Evolutionary conservation across 1,284 basidiomycete genomes (phyloP), one percentile per base, ranked within the genome.

Genomic region (Austroboletus novae-zelandiae): DNA sequence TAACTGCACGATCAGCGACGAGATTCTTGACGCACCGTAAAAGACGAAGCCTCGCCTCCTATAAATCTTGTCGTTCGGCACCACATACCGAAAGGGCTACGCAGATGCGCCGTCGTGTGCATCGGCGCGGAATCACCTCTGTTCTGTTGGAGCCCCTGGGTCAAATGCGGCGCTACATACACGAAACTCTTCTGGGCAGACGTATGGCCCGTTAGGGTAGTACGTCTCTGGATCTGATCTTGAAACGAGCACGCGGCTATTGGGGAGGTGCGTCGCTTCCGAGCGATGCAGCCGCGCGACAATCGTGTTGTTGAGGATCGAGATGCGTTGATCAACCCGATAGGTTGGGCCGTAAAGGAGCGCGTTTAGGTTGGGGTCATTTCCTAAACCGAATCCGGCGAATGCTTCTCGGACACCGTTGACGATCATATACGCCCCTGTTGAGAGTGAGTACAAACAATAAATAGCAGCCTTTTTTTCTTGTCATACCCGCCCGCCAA

Each of bases 211-310:
- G 30, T 69, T 53, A 40, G 67, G 48, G 51, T 73, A 67, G n/a
- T 58, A 74, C 55, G 77, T 81, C 63, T 83, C 70, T 1, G 86
- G 84, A 60, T 90, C 89, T 13, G 83, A 84, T 0, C 90, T 89
- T 4, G 86, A 86, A 37, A 91, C 72, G 45, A 89, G 72, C 17
- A 91, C 76, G 10, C 83, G 79, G 11, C 84, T 86, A 57, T 88
- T 84, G 4, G 80, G 79, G 32, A 88, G 75, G 9, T 88, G 75
- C 18, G 73, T 76, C 48, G 84, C 82, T 62, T 89, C 87, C 0
- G 85, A 88, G 63, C 94, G 91, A 60, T 94, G 94, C 62, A 94
- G 61, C 20, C 92, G 83, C 11, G 90, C 82, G 39, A 91, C 84
- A 50, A 82, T 86, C 14, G 88, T 91, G 17, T 66, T 77, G 65